phyloP scores from a whole-genome alignment of 345 rosid species.

The Moricandia arvensis region DNA sequence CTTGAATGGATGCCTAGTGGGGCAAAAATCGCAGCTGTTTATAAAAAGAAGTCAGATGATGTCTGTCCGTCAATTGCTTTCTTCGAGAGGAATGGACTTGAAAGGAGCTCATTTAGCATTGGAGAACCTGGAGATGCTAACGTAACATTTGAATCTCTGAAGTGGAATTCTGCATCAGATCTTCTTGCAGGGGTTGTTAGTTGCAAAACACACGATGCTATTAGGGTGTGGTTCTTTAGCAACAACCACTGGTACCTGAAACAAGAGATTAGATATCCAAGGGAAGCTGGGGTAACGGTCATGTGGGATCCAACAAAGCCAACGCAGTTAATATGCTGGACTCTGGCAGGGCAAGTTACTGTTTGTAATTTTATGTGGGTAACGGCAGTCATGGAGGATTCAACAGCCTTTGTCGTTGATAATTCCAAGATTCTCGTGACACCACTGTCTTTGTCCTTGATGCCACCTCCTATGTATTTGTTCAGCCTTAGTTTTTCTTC shows the following conservation, averaged over 20 bases:
- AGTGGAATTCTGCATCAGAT: slow-evolving; percentile 91
- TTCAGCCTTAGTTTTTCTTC: slow-evolving; percentile 70
- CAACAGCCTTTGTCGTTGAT: slow-evolving; percentile 82
- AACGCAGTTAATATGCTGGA: slow-evolving; percentile 81
- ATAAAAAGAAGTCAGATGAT: slow-evolving; percentile 55
- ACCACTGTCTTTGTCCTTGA: slow-evolving; percentile 71
- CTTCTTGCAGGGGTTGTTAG: slow-evolving; percentile 79
- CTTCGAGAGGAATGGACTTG: slow-evolving; percentile 88
- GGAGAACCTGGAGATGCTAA: slow-evolving; percentile 50
- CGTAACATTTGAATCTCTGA: slow-evolving; percentile 50
- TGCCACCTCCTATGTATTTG: slow-evolving; percentile 88
- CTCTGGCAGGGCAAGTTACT: slow-evolving; percentile 64
- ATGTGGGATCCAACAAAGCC: slow-evolving; percentile 98
- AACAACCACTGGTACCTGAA: slow-evolving; percentile 94
- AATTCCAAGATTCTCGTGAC: slow-evolving; percentile 70
- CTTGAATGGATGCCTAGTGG: slow-evolving; percentile 99
- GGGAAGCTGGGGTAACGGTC: slow-evolving; percentile 60
- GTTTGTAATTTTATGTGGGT: slow-evolving; percentile 70
- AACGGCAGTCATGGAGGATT: slow-evolving; percentile 73
- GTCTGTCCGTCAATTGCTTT: slow-evolving; percentile 61
- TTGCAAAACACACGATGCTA: slow-evolving; percentile 52
- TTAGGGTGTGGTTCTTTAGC: slow-evolving; percentile 82
- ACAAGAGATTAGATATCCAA: slow-evolving; percentile 68
- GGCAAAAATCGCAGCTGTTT: slow-evolving; percentile 82
- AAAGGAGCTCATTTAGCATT: slow-evolving; percentile 65